Evolutionary conservation across 2,329 filamentous ascomycete species (phyloP).

Genomic region (Sclerotinia sclerotiorum): DNA sequence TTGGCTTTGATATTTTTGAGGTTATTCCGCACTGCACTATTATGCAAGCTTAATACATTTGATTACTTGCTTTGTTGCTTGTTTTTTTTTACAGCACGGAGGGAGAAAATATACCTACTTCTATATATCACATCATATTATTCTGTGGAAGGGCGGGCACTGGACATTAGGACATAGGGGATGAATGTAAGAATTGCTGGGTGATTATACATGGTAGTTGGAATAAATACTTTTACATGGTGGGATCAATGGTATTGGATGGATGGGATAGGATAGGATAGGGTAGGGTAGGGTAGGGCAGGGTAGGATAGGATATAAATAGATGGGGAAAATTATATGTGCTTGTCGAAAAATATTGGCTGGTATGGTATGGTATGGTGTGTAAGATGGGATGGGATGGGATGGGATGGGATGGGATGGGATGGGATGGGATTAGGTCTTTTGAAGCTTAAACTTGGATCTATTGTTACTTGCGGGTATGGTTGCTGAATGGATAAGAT

Average conservation of each 20-base stretch:
- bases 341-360: background rate
- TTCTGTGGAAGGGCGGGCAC: background rate
- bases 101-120: constrained; percentile 2
- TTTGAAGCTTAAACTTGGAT: background rate
- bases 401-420: background rate
- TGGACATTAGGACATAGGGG: background rate
- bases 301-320: constrained; percentile 9
- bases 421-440: background rate
- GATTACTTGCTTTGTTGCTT: background rate
- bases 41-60: constrained; percentile 13
- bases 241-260: background rate
- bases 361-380: background rate
- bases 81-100: background rate
- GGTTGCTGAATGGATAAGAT: background rate
- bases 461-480: background rate
- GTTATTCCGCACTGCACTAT: constrained; percentile 1
- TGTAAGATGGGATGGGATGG: background rate
- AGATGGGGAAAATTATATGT: constrained; percentile 15
- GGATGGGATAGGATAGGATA: background rate
- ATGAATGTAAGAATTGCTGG: background rate
- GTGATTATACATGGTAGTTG: constrained; percentile 11
- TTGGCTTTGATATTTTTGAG: constrained; percentile 17
- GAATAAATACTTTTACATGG: background rate
- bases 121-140: constrained; percentile 8
- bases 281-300: background rate